phyloP scores from a whole-genome alignment of 495 filamentous ascomycete genomes.

The Podospora bellae-mahoneyi region DNA sequence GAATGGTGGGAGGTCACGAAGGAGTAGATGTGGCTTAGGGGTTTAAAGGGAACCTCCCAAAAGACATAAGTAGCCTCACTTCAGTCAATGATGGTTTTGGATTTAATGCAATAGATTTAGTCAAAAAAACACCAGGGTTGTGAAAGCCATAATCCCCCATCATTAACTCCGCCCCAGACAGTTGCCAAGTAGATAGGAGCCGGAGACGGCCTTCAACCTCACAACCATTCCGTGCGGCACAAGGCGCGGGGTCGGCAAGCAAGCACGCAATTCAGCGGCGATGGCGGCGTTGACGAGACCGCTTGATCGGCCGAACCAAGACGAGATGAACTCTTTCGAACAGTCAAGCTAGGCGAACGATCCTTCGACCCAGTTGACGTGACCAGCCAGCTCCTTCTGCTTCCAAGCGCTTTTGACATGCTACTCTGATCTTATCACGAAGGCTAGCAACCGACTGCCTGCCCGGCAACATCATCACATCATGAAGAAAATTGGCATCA shows the following conservation, averaged over 20 bases:
- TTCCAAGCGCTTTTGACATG: neutral
- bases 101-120: no score
- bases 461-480: neutral
- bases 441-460: neutral
- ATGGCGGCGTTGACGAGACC: neutral
- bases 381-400: neutral
- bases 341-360: neutral
- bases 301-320: neutral
- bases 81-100: no score
- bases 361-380: neutral
- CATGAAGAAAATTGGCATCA: neutral
- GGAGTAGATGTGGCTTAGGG: neutral
- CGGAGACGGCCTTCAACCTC: neutral
- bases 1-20: conserved; percentile 13
- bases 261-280: neutral
- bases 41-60: no score
- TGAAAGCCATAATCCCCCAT: no score
- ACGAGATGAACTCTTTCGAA: neutral
- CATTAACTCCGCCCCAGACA: neutral
- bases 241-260: neutral
- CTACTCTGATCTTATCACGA: neutral
- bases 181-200: neutral
- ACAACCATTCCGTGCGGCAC: neutral
- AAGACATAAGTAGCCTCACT: no score
- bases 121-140: no score